Base-by-base conservation (phyloP, 345 rosid genomes). In the Litchi chinensis region DNA sequence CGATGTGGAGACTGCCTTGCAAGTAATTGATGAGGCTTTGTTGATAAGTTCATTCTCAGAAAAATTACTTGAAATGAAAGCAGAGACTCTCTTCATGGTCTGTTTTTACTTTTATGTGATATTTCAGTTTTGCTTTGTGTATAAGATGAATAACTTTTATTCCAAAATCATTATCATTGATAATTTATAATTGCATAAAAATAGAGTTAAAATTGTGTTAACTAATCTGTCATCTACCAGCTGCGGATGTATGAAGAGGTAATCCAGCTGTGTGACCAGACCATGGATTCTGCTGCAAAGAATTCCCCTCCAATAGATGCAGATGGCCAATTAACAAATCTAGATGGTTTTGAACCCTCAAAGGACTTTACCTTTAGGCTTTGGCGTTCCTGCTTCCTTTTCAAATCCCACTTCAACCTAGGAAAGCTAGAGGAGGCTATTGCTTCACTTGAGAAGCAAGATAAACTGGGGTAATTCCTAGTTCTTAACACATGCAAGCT, bases 401-500 rank as follows among this genome's bases (percentile, higher is more conserved):
- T 93, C 79, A 93, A 87, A 80, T 96, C 98, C 69, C 87, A 91
- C 80, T 93, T 94, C 84, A 79, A 88, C 68, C 86, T 92, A 77
- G 99, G 99, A 86, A 93, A 76, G 89, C 95, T 94, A 73, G 99
- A 93, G 86, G 98, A 94, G 79, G 98, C 94, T 50, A 83, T 89
- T 78, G 81, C 82, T 77, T 88, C 88, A 65, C 83, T 96, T 66
- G 93, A 97, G 79, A 93, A 87, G 85, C 94, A 85, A 76, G 93
- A 78, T 73, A 86, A 86, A 78, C 76, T 80, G 74, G 79, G 92
- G 99, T 94, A 67, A 77, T 69, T 81, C 44, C 73, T 71, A n/a
- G 37, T 40, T n/a, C 70, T 80, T 19, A 32, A 7, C 44, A 4
- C 10, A 79, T 43, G 28, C 52, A 46, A 28, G 19, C 21, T 81